phyloP scores from a whole-genome alignment of 2,329 filamentous ascomycete species.

The Phialophora expanda region DNA sequence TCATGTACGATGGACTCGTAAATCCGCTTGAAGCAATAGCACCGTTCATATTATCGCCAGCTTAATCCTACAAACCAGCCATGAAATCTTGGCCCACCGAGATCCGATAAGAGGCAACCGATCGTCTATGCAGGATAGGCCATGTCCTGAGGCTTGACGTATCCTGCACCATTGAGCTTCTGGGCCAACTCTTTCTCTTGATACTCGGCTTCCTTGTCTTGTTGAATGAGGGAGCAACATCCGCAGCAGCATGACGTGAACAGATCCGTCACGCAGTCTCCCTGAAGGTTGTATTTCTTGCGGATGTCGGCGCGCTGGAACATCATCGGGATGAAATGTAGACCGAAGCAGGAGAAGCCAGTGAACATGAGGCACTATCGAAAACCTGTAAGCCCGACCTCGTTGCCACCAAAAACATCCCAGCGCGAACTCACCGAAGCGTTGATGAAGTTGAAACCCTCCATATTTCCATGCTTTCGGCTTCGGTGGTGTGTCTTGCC shows the following conservation, averaged over 20 bases:
- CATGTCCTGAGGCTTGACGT: constrained; percentile 29
- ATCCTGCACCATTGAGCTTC: constrained; percentile 27
- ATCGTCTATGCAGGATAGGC: constrained; percentile 22
- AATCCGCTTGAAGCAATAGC: background rate
- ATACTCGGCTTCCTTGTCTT: constrained; percentile 58
- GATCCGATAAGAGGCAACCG: background rate
- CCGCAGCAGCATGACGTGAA: constrained; percentile 60
- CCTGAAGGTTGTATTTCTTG: constrained; percentile 59
- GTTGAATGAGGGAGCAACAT: constrained; percentile 63
- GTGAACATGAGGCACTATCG: constrained; percentile 46
- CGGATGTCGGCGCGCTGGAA: constrained; percentile 62
- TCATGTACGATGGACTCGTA: background rate
- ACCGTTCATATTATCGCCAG: background rate
- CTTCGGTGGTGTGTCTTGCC: constrained; percentile 41
- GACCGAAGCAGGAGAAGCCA: constrained; percentile 42
- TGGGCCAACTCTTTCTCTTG: constrained; percentile 32
- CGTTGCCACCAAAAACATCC: background rate
- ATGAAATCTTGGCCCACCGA: background rate
- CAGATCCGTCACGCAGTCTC: constrained; percentile 57
- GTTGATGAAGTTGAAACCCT: constrained; percentile 41
- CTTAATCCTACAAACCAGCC: background rate
- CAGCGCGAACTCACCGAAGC: constrained; percentile 29
- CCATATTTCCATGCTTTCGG: constrained; percentile 41
- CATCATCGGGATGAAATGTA: constrained; percentile 53
- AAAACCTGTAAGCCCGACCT: background rate